Evolutionary conservation across 1,139 yeast species (phyloP).

Genomic region (Scheffersomyces segobiensis): DNA sequence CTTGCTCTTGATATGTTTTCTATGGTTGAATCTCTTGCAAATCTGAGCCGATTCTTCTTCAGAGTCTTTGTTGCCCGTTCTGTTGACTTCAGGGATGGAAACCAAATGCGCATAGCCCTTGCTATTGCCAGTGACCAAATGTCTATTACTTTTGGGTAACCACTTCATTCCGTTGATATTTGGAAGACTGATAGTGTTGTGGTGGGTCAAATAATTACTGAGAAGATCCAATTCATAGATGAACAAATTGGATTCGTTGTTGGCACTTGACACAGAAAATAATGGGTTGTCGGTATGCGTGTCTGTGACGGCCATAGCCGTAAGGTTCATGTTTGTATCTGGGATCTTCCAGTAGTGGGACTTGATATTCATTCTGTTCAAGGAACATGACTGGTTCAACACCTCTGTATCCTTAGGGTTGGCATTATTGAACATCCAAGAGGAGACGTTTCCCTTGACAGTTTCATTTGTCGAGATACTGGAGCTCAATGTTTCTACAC

Average conservation of each 20-base stretch:
- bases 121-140: slow-evolving; percentile 66
- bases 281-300: slow-evolving; percentile 24
- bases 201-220: slow-evolving; percentile 58
- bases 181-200: slow-evolving; percentile 72
- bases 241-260: slow-evolving; percentile 54
- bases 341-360: slow-evolving; percentile 76
- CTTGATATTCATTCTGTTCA: slow-evolving; percentile 44
- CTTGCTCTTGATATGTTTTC: slow-evolving; percentile 50
- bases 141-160: slow-evolving; percentile 44
- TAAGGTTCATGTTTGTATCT: slow-evolving; percentile 55
- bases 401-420: slow-evolving; percentile 33
- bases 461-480: slow-evolving; percentile 1
- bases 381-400: slow-evolving; percentile 41
- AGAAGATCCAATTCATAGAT: slow-evolving; percentile 57
- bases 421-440: slow-evolving; percentile 28
- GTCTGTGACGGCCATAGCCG: slow-evolving; percentile 47
- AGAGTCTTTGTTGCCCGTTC: slow-evolving; percentile 11
- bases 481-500: slow-evolving; percentile 20
- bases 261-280: slow-evolving; percentile 68
- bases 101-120: slow-evolving; percentile 70
- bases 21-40: slow-evolving; percentile 71
- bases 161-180: slow-evolving; percentile 66
- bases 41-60: slow-evolving; percentile 63
- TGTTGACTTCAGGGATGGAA: slow-evolving; percentile 48
- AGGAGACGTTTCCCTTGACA: slow-evolving; percentile 3